Conservation (phyloP, 164 flowering plant species). For the Cinnamomum micranthum region DNA sequence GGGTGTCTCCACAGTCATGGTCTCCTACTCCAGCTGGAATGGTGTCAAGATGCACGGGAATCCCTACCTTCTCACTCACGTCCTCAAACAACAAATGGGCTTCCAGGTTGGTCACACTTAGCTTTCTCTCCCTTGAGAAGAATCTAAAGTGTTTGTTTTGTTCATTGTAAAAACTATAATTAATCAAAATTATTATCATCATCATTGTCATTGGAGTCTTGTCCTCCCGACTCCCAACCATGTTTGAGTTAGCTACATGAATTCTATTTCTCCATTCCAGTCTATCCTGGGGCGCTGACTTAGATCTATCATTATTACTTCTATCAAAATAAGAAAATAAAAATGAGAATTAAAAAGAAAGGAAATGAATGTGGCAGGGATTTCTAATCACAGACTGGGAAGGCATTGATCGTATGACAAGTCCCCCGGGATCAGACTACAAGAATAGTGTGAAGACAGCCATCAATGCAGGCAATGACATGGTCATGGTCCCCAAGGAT, state of each 20-base stretch:
- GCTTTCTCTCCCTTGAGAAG: not conserved
- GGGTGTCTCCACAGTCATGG: conserved; percentile 36
- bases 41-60: conserved; percentile 34
- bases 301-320: too few relatives aligned
- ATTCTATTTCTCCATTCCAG: too few relatives aligned
- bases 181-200: too few relatives aligned
- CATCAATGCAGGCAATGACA: conserved; percentile 33
- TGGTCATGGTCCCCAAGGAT: conserved; percentile 32
- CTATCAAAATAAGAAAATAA: too few relatives aligned
- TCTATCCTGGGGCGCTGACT: too few relatives aligned
- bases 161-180: too few relatives aligned
- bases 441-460: conserved; percentile 16
- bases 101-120: conserved; percentile 17
- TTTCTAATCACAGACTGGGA: conserved; percentile 32
- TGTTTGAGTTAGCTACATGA: too few relatives aligned
- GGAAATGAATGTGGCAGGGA: conserved; percentile 21
- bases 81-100: conserved; percentile 28
- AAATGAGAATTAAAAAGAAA: too few relatives aligned
- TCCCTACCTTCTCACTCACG: conserved; percentile 14
- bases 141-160: too few relatives aligned
- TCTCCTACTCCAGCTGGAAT: conserved; percentile 36
- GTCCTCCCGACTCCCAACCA: too few relatives aligned
- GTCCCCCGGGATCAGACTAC: conserved; percentile 20
- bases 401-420: conserved; percentile 20
- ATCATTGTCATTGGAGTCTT: too few relatives aligned